Evolutionary conservation across 768 basidiomycete species (phyloP).

Genomic region (Amanita muscaria): DNA sequence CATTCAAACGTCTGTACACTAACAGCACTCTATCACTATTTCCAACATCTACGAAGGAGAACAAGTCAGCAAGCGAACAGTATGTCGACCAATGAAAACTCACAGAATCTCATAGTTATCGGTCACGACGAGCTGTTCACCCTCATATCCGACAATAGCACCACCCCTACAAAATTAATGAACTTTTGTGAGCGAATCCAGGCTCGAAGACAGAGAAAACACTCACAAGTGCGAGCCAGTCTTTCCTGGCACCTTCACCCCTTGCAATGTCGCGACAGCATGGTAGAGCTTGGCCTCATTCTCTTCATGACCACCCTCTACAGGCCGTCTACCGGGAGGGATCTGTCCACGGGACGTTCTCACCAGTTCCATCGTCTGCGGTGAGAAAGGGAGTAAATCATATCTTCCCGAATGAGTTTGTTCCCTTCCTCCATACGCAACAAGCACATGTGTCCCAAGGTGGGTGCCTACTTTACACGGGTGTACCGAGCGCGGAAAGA

Average conservation of each 20-base stretch:
- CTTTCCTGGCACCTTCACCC: slow-evolving; percentile 61
- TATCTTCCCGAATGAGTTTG: slow-evolving; percentile 54
- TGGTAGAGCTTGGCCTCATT: slow-evolving; percentile 60
- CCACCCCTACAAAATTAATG: no score
- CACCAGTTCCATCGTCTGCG: slow-evolving; percentile 44
- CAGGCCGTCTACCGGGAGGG: slow-evolving; percentile 46
- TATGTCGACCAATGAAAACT: neutral
- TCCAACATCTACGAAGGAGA: slow-evolving; percentile 5
- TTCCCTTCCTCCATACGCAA: slow-evolving; percentile 60
- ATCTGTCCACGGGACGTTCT: slow-evolving; percentile 52
- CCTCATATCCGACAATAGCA: no score
- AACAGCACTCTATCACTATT: no score
- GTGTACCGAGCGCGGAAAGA: slow-evolving; percentile 60
- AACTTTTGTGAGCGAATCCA: no score
- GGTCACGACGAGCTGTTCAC: no score
- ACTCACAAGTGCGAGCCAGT: slow-evolving; percentile 59
- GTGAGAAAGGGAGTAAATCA: slow-evolving; percentile 53
- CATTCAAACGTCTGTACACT: no score
- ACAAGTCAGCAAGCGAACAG: neutral
- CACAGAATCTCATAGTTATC: no score
- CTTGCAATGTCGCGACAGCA: slow-evolving; percentile 42
- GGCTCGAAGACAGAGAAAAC: no score
- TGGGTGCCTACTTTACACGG: slow-evolving; percentile 74
- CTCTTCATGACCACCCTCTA: slow-evolving; percentile 75
- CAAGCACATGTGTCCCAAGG: slow-evolving; percentile 38